Percentiles rank a stretch among this genome's conserved stretches.
Conservation (phyloP, 2,329 filamentous ascomycete species). For the Dothideomycetes sp. region DNA sequence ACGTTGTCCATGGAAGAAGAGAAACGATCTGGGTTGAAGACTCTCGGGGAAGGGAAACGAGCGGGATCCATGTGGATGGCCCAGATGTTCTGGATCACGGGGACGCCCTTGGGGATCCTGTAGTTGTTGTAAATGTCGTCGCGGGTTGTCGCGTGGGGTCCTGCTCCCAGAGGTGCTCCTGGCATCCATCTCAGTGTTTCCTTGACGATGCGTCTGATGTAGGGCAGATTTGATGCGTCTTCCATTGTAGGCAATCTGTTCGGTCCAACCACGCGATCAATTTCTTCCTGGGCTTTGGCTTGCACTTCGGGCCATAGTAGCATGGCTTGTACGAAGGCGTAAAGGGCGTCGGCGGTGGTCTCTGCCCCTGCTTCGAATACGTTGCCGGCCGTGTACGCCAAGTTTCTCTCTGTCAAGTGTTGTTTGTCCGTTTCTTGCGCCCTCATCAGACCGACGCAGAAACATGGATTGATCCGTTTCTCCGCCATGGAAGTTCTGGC, state of each 20-base stretch:
- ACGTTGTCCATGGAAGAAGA: slow-evolving; percentile 18
- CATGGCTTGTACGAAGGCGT: slow-evolving; percentile 28
- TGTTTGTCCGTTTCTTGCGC: slow-evolving; percentile 20
- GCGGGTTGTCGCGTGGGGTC: slow-evolving; percentile 32
- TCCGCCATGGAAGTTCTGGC: not conserved
- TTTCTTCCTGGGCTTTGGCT: slow-evolving; percentile 17
- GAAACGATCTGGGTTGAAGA: slow-evolving; percentile 29
- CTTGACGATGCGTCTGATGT: slow-evolving; percentile 27
- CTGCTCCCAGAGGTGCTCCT: slow-evolving; percentile 20
- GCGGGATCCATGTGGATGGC: slow-evolving; percentile 32
- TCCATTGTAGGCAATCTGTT: slow-evolving; percentile 23
- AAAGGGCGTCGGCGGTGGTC: slow-evolving; percentile 27
- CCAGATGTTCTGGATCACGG: slow-evolving; percentile 31
- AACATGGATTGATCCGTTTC: not conserved
- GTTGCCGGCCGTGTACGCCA: slow-evolving; percentile 27
- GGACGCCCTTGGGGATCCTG: slow-evolving; percentile 30
- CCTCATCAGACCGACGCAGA: slow-evolving; percentile 18
- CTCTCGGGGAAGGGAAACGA: slow-evolving; percentile 30
- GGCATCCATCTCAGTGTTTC: slow-evolving; percentile 28
- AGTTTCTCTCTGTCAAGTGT: slow-evolving; percentile 19
- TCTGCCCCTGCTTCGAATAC: slow-evolving; percentile 35
- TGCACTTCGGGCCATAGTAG: slow-evolving; percentile 18
- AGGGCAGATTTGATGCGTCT: slow-evolving; percentile 26
- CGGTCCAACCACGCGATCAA: slow-evolving; percentile 18
- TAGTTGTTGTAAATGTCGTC: slow-evolving; percentile 26